A percentile compares a stretch with the other conserved stretches of the same genome.
phyloP scores from a whole-genome alignment of 2,329 filamentous ascomycete genomes.

The Fusarium sp. region DNA sequence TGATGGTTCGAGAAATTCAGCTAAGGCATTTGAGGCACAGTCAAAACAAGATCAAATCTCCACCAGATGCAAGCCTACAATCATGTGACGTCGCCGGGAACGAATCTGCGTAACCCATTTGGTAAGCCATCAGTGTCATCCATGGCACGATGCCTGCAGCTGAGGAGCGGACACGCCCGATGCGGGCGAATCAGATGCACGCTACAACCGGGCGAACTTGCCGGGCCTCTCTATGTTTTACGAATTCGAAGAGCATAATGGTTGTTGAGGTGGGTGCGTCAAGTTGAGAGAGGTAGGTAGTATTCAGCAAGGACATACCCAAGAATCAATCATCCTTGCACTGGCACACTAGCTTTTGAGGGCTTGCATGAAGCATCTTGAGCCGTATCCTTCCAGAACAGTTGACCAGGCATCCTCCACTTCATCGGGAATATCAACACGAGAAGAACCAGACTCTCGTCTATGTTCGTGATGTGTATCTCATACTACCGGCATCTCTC shows the following conservation, averaged over 20 bases:
- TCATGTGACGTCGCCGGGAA: conserved; percentile 22
- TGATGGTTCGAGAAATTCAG: conserved; percentile 9
- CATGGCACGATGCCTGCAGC: conserved; percentile 22
- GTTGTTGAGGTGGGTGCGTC: not conserved
- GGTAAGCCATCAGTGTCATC: not conserved
- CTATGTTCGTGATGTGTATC: no score
- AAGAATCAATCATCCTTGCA: not conserved
- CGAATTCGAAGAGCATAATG: not conserved
- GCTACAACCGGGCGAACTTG: not conserved
- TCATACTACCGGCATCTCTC: rapidly evolving
- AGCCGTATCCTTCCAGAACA: not conserved
- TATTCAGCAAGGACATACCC: not conserved
- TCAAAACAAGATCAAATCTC: not conserved
- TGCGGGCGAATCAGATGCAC: not conserved
- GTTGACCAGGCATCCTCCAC: conserved; percentile 30
- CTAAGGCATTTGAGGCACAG: not conserved
- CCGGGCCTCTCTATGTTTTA: not conserved
- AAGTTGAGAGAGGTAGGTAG: not conserved
- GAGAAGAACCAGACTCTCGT: not conserved
- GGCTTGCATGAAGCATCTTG: not conserved
- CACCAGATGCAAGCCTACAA: not conserved
- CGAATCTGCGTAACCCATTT: not conserved
- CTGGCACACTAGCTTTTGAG: not conserved
- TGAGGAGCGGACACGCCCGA: conserved; percentile 5
- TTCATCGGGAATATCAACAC: conserved; percentile 6